phyloP scores from a whole-genome alignment of 129 eudicot species.

The Helianthus annuus region DNA sequence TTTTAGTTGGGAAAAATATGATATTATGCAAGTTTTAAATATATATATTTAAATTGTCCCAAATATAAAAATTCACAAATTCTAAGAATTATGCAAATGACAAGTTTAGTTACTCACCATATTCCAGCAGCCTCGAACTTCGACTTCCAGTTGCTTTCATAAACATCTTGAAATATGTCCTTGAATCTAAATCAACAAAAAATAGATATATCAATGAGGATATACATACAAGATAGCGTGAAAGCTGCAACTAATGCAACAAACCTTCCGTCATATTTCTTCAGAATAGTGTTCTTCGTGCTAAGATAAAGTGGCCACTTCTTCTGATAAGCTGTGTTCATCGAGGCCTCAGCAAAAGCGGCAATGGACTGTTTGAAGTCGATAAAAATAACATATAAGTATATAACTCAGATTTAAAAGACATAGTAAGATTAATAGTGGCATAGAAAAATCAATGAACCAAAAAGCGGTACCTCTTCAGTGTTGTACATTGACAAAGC shows the following conservation, averaged over 20 bases:
- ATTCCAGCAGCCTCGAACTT: constrained; percentile 76
- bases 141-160: constrained; percentile 49
- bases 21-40: neutral
- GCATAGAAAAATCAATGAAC: neutral
- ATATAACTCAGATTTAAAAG: neutral
- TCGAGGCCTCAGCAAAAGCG: constrained; percentile 71
- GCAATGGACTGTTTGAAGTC: constrained; percentile 40
- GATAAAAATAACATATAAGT: neutral
- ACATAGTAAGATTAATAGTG: neutral
- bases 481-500: constrained; percentile 26
- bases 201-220: neutral
- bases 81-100: neutral
- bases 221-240: neutral
- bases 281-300: constrained; percentile 41
- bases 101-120: constrained; percentile 45
- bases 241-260: neutral
- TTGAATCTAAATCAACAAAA: constrained; percentile 47
- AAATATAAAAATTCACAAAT: neutral
- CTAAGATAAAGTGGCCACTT: constrained; percentile 80
- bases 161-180: constrained; percentile 59
- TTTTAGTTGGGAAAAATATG: neutral
- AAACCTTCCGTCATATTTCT: constrained; percentile 71
- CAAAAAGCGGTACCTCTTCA: constrained; percentile 4
- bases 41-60: neutral
- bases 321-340: constrained; percentile 58